Evolutionary conservation across 176 grass and related monocot genomes (phyloP), one percentile per base, ranked within the genome.

Genomic region (Musa schizocarpa): DNA sequence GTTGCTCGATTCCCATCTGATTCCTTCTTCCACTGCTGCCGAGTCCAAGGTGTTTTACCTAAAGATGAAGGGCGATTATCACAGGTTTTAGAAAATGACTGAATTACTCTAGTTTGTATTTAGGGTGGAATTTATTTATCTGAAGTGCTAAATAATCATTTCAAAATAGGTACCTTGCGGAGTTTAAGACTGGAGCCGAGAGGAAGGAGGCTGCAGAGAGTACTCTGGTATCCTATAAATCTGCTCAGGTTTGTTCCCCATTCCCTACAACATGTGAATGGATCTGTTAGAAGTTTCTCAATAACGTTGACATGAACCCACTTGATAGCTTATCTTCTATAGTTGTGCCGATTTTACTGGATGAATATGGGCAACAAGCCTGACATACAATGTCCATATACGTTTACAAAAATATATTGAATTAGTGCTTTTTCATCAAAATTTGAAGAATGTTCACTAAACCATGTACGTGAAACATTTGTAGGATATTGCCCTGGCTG

Each of bases 1-100:
- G 29, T 29, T 29, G 29, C 29, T 29, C 29, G 29, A 29, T 29
- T 29, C 29, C 29, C 29, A 29, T 29, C 29, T 29, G 29, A 29
- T 29, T 52, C 90, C 90, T 11, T 87, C 85, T 9, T 83, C 90
- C 74, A 78, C 79, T 11, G 79, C 69, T 68, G 90, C 90, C 0
- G 90, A 93, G 69, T 89, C 90, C 0, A 89, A 93, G 85, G 90
- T 93, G 17, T 93, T 93, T 59, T 89, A 89, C 76, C 87, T 93
- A 27, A 93, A 93, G 84, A 93, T 93, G 90, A 93, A 93, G 84
- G 2, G 29, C 29, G 29, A 29, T 29, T 29, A 29, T 2, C 29
- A 29, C 29, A 29, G 29, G 29, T 29, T 29, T 29, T 29, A 29
- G 29, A 29, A 63, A 16, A 63, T 27, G 26, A 27, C 21, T 9